Base-by-base conservation (phyloP, 768 basidiomycete genomes). In the Psilocybe azurescens region DNA sequence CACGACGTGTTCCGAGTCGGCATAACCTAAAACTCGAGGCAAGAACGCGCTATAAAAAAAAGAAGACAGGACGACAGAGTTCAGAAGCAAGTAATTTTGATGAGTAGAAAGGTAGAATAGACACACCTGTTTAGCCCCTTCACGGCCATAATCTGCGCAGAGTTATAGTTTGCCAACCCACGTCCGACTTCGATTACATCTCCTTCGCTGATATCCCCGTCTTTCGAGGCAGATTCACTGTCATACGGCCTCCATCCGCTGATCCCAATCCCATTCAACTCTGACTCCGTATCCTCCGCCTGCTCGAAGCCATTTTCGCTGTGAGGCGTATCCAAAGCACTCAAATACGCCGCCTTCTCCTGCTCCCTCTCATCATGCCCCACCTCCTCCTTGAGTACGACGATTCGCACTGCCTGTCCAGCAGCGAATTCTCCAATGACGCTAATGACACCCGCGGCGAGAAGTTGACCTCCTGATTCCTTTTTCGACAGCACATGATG, bases 1-100 rank as follows among this genome's bases (percentile, higher is more conserved):
- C 5, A 97, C 96, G 52, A 99, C 95, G 77, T 99, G 93, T 73
- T 99, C 97, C 29, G 94, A 92, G 72, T 99, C 97, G 13, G 92
- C 93, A 74, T 99, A 99, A 2, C 95, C 97, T 52, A 99, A 75
- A 5, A 95, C 69, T 61, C 88, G 85, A 8, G 89, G 79, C 41
- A 99, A 87, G 55, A 91, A 83, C 1, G 93, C 89, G 66, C 97
- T 99, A 72, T 44, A 5, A 13, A 44, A 5, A 56, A 63, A 54
- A 51, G 33, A 55, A 56, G 67, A 62, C 65, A 18, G 0, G 38
- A 9, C 30, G 14, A 48, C 32, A 13, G 6, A 41, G 61, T 59
- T 41, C 29, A 48, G 20, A 20, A 58, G 58, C 58, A 59, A 60
- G 49, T 7, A 44, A 44, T 44, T 8, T 9, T 47, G n/a, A 29